These are phyloP conservation scores for Kuraishia ogatae DNA, from an alignment of 805 yeast genomes.

Conservation along the genomic window DNA sequence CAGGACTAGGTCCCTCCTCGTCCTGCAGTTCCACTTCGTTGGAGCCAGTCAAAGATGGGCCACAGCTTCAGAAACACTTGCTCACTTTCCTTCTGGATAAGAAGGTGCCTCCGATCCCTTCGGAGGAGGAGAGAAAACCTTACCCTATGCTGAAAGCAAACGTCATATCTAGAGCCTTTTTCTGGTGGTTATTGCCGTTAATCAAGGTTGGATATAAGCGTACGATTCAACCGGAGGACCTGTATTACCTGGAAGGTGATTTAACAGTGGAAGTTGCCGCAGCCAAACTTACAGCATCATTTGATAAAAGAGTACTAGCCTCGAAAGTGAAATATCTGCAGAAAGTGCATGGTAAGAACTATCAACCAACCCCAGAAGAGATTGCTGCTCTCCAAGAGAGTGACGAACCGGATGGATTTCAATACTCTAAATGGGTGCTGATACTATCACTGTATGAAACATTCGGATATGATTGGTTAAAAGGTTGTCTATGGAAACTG, in stretches of 20 bases:
- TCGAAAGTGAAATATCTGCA: neutral
- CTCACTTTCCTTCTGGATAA: conserved; percentile 12
- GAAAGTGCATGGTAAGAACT: no score
- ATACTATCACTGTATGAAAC: conserved; percentile 33
- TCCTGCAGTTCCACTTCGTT: neutral
- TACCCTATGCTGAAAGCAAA: conserved; percentile 36
- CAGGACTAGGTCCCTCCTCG: neutral
- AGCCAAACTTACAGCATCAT: neutral
- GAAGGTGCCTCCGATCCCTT: conserved; percentile 44
- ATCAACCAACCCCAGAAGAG: neutral
- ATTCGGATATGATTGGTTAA: conserved; percentile 4
- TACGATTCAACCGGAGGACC: conserved; percentile 58
- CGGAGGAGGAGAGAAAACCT: conserved; percentile 35
- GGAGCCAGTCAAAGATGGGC: neutral
- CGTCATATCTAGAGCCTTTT: conserved; percentile 33
- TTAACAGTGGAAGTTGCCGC: conserved; percentile 28
- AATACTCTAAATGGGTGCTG: conserved; percentile 11
- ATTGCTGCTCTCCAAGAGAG: neutral
- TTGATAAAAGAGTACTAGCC: neutral
- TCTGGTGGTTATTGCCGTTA: conserved; percentile 64
- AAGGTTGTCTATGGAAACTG: conserved; percentile 31
- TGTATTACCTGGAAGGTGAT: conserved; percentile 36
- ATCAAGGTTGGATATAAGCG: conserved; percentile 62
- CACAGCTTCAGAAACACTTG: conserved; percentile 5
- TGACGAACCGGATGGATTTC: conserved; percentile 11